phyloP scores from a whole-genome alignment of 1,139 yeast genomes.

The Candida sojae region DNA sequence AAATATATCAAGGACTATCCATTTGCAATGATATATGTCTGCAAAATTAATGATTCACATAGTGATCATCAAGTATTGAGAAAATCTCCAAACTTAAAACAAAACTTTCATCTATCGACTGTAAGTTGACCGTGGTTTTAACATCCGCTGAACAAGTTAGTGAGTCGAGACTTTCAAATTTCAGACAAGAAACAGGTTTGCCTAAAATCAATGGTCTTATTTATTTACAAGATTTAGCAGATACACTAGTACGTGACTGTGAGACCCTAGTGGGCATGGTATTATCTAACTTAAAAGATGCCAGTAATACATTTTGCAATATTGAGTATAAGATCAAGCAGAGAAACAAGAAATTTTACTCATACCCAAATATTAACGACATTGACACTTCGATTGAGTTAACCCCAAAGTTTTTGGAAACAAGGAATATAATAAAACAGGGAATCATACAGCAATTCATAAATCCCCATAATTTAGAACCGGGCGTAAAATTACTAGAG shows the following conservation, averaged over 20 bases:
- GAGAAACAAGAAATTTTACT: slow-evolving; percentile 39
- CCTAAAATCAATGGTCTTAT: slow-evolving; percentile 33
- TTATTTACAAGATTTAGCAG: slow-evolving; percentile 19
- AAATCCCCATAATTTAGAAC: slow-evolving; percentile 37
- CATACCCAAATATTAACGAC: slow-evolving; percentile 26
- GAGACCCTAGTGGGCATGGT: slow-evolving; percentile 32
- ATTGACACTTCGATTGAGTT: slow-evolving; percentile 33
- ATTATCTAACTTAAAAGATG: slow-evolving; percentile 28
- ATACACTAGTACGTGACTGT: slow-evolving; percentile 24
- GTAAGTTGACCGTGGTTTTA: slow-evolving; percentile 32
- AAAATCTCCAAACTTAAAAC: slow-evolving; percentile 15
- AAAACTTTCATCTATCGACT: slow-evolving; percentile 18
- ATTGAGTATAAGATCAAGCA: slow-evolving; percentile 37
- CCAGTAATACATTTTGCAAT: slow-evolving; percentile 32
- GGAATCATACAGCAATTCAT: slow-evolving; percentile 36
- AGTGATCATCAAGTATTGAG: slow-evolving; percentile 21
- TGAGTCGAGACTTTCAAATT: slow-evolving; percentile 20
- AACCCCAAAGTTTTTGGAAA: slow-evolving; percentile 41
- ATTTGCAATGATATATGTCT: slow-evolving; percentile 30
- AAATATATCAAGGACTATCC: slow-evolving; percentile 37
- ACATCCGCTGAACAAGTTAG: slow-evolving; percentile 18
- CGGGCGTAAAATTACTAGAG: slow-evolving; percentile 31
- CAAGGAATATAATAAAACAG: slow-evolving; percentile 41
- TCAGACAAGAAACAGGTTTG: slow-evolving; percentile 32
- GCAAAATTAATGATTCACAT: slow-evolving; percentile 19